A percentile compares a stretch with the other conserved stretches of the same genome.
phyloP scores from a whole-genome alignment of 352 stramenopile genomes.

The Phytophthora sp. region DNA sequence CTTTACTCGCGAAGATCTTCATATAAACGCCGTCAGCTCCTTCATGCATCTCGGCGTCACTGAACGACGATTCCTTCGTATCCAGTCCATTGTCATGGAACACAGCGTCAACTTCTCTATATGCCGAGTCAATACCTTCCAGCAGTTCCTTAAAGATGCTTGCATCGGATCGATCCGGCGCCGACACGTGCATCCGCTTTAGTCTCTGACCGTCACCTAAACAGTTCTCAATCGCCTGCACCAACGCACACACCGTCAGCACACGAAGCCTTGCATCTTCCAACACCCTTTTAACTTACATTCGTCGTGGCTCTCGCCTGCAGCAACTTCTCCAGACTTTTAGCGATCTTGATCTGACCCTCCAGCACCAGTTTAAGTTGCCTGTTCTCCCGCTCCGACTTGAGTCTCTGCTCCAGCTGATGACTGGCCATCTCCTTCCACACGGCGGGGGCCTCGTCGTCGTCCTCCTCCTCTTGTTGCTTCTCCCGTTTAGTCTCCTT shows the following conservation, averaged over 20 bases:
- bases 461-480: constrained; percentile 2
- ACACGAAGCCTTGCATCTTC: neutral
- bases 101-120: constrained; percentile 46
- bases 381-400: constrained; percentile 65
- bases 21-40: constrained; percentile 44
- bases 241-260: constrained; percentile 1
- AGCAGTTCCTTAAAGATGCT: constrained; percentile 48
- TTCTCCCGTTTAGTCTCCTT: neutral
- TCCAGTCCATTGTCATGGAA: constrained; percentile 47
- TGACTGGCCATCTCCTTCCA: constrained; percentile 58
- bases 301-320: constrained; percentile 41
- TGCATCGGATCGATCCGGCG: constrained; percentile 34
- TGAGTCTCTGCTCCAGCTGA: constrained; percentile 52
- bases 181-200: constrained; percentile 39
- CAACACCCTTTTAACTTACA: constrained; percentile 17
- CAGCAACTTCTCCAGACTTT: constrained; percentile 59
- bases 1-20: constrained; percentile 60
- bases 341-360: constrained; percentile 72
- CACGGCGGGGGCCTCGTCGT: constrained; percentile 25
- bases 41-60: constrained; percentile 50
- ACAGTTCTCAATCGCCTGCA: constrained; percentile 41
- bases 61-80: constrained; percentile 40
- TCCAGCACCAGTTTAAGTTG: constrained; percentile 63
- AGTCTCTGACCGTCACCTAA: constrained; percentile 23
- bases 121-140: constrained; percentile 42